Percentiles rank a stretch among this genome's conserved stretches.
These are phyloP conservation scores for Hyphopichia fennica DNA, from an alignment of 1,139 yeast genomes.

Conservation along the genomic window DNA sequence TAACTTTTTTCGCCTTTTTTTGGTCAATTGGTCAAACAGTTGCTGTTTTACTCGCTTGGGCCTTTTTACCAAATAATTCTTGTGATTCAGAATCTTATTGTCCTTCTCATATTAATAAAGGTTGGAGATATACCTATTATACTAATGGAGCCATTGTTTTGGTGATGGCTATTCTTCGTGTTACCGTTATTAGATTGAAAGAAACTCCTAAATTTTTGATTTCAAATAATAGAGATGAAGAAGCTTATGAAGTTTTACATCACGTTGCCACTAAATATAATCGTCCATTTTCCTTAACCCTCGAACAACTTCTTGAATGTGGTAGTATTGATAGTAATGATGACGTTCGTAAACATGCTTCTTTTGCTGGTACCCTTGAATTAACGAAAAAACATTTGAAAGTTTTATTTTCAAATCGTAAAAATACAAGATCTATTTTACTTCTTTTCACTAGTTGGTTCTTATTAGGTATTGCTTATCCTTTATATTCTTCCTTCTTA, in stretches of 20 bases:
- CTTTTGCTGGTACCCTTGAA: constrained; percentile 17
- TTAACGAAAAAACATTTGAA: constrained; percentile 23
- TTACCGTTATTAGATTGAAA: constrained; percentile 46
- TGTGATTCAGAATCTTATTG: constrained; percentile 45
- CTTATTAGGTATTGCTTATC: constrained; percentile 38
- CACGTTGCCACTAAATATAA: constrained; percentile 42
- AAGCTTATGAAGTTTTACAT: constrained; percentile 41
- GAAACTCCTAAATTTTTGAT: constrained; percentile 62
- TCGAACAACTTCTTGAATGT: constrained; percentile 44
- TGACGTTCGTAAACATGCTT: constrained; percentile 19
- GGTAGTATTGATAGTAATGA: constrained; percentile 38
- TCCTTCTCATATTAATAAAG: constrained; percentile 47
- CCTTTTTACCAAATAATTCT: constrained; percentile 49
- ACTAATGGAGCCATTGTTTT: constrained; percentile 54
- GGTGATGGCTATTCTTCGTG: constrained; percentile 45
- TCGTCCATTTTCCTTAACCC: constrained; percentile 41
- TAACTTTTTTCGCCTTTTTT: constrained; percentile 57
- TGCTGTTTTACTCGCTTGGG: constrained; percentile 57
- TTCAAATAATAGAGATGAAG: constrained; percentile 52
- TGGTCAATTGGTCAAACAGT: constrained; percentile 67
- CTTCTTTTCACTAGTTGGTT: constrained; percentile 36
- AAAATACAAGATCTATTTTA: constrained; percentile 25
- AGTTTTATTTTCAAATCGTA: constrained; percentile 27
- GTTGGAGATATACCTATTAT: constrained; percentile 63
- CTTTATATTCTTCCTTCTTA: constrained; percentile 39